Evolutionary conservation across 139 green algal genomes (phyloP).

Genomic region (Micractinium sp.): DNA sequence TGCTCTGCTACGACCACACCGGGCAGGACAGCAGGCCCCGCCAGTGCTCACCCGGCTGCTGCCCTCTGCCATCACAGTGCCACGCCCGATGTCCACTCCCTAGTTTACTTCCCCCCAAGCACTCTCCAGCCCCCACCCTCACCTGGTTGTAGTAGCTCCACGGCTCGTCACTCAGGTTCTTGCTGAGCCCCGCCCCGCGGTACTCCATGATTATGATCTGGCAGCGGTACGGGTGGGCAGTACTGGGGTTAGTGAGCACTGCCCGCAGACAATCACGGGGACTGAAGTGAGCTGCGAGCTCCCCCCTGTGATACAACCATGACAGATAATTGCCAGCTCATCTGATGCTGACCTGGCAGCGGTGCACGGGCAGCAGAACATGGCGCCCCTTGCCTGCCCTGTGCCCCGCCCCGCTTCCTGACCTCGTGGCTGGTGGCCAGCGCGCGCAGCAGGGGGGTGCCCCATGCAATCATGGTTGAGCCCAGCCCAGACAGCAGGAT

Average conservation of each 20-base stretch:
- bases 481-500: slow-evolving; percentile 36
- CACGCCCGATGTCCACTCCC: too few species aligned
- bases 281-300: not conserved
- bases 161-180: slow-evolving; percentile 4
- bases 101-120: too few species aligned
- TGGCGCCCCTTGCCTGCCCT: not conserved
- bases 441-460: slow-evolving; percentile 28
- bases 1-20: not conserved
- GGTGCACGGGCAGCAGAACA: not conserved
- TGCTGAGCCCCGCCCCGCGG: slow-evolving; percentile 9
- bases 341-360: not conserved
- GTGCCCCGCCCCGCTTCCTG: not conserved
- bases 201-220: slow-evolving; percentile 43
- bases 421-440: slow-evolving; percentile 31
- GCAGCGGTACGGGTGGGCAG: not conserved
- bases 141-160: slow-evolving; percentile 40
- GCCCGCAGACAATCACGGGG: not conserved
- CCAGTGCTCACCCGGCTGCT: not conserved
- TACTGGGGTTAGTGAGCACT: not conserved
- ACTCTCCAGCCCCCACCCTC: too few species aligned
- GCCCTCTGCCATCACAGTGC: too few species aligned
- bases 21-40: not conserved
- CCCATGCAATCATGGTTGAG: slow-evolving; percentile 25
- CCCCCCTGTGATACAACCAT: not conserved
- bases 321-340: not conserved